Base-by-base conservation (phyloP, 1,139 yeast genomes). In the Candida sojae region DNA sequence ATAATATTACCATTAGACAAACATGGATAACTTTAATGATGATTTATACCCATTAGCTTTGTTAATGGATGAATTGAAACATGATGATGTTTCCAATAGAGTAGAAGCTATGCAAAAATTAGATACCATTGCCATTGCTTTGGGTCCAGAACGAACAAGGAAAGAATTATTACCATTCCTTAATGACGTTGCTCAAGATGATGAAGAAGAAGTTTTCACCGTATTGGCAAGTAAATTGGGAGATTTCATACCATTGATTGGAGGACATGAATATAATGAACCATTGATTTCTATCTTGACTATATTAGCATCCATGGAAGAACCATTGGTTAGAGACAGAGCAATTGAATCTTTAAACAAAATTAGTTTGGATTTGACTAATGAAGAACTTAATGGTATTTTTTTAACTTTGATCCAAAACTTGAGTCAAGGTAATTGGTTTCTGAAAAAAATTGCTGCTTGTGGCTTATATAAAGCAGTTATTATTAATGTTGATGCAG, bases 121-220 rank as follows among this genome's bases (percentile, higher is more conserved):
- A 57, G 96, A 93, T 57, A 92, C 97, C 39, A 93, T 95, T 63
- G 97, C 98, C 42, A 75, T 91, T 53, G 99, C 99, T 2, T 75
- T 95, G 53, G 99, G 99, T 8, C 95, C 96, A 7, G 96, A 90
- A 64, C 81, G 99, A 63, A 89, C 98, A 13, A 79, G 96, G 52
- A 79, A 80, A 45, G 99, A 95, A 67, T 78, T 95, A 62, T 77
- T 95, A 51, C 98, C 98, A 34, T 93, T 93, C 64, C 78, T 95
- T 55, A 70, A 68, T 53, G 89, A 88, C 58, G 98, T 91, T 40
- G 92, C 97, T 9, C 97, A 93, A 58, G 99, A 93, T 61, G 99
- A 95, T 65, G 99, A 95, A 68, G 99, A 95, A 67, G 99, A 95
- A 68, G 97, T 95, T 7, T 86, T 93, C 67, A 90, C 97, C 1